Percentiles rank a stretch among this genome's conserved stretches.
These are phyloP conservation scores for Blastobotrys illinoisensis DNA, from an alignment of 1,139 yeast genomes.

Conservation along the genomic window DNA sequence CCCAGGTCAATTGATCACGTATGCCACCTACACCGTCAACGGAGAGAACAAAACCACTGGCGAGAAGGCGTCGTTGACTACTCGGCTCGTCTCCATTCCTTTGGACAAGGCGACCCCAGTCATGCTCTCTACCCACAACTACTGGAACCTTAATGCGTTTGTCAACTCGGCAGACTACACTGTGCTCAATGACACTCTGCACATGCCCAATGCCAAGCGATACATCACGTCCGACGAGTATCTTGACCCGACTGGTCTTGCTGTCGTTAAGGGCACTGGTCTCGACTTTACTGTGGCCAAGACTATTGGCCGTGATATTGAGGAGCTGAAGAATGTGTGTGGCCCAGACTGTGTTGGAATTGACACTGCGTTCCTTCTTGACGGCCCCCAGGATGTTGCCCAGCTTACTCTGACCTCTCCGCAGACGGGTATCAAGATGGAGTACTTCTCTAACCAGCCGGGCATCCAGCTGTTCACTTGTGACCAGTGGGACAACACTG, in stretches of 20 bases:
- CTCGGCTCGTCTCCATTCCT: constrained; percentile 40
- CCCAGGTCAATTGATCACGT: constrained; percentile 44
- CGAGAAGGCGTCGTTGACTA: constrained; percentile 31
- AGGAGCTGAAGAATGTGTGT: constrained; percentile 10
- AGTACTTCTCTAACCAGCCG: constrained; percentile 12
- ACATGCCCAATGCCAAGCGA: constrained; percentile 12
- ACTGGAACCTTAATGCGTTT: constrained; percentile 40
- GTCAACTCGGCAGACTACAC: constrained; percentile 11
- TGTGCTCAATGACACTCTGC: constrained; percentile 9
- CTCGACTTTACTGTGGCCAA: constrained; percentile 12
- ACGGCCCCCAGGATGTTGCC: constrained; percentile 7
- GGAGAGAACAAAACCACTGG: constrained; percentile 23
- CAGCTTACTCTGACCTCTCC: constrained; percentile 7
- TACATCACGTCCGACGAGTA: constrained; percentile 11
- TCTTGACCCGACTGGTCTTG: constrained; percentile 15
- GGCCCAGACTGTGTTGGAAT: constrained; percentile 12
- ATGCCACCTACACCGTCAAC: constrained; percentile 37
- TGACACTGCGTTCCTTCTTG: constrained; percentile 13
- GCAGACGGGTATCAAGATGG: constrained; percentile 13
- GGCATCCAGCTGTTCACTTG: constrained; percentile 13
- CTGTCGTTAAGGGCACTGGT: constrained; percentile 6
- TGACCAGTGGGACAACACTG: constrained; percentile 6
- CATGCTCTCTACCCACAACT: constrained; percentile 52
- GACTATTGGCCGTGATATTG: constrained; percentile 12
- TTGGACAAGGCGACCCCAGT: constrained; percentile 40